phyloP scores from a whole-genome alignment of 2,329 filamentous ascomycete species.

The Dactylellina drechsleri region DNA sequence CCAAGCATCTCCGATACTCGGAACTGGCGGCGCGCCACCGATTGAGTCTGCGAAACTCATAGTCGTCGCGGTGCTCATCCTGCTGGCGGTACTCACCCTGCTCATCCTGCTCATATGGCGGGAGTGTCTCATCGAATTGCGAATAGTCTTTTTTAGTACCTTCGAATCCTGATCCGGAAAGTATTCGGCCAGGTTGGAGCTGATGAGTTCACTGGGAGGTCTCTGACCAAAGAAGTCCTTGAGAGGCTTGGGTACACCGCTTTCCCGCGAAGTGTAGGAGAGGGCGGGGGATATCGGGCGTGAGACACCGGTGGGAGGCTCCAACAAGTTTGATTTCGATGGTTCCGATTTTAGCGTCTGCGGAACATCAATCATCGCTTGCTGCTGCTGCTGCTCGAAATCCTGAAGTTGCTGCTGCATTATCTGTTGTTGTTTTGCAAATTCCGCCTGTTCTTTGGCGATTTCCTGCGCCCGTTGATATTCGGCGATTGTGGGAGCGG shows the following conservation, averaged over 20 bases:
- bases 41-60: conserved; percentile 91
- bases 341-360: conserved; percentile 20
- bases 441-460: conserved; percentile 82
- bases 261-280: conserved; percentile 63
- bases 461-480: conserved; percentile 87
- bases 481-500: conserved; percentile 87
- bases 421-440: conserved; percentile 49
- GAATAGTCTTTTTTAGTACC: conserved; percentile 93
- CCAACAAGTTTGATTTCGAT: conserved; percentile 33
- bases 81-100: conserved; percentile 86
- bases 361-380: conserved; percentile 4
- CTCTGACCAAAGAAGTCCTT: conserved; percentile 82
- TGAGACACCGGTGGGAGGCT: conserved; percentile 47
- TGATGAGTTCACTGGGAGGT: conserved; percentile 96
- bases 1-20: conserved; percentile 95
- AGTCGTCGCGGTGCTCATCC: conserved; percentile 91
- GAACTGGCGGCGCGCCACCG: conserved; percentile 91
- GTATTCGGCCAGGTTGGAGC: conserved; percentile 93
- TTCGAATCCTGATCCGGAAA: conserved; percentile 95
- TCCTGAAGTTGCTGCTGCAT: conserved; percentile 34
- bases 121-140: conserved; percentile 89
- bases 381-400: conserved; percentile 29
- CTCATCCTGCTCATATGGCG: conserved; percentile 75
- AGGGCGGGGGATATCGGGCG: conserved; percentile 87
- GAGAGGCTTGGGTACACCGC: conserved; percentile 59